phyloP scores from a whole-genome alignment of 2,329 filamentous ascomycete genomes.

The Ustulina deusta region DNA sequence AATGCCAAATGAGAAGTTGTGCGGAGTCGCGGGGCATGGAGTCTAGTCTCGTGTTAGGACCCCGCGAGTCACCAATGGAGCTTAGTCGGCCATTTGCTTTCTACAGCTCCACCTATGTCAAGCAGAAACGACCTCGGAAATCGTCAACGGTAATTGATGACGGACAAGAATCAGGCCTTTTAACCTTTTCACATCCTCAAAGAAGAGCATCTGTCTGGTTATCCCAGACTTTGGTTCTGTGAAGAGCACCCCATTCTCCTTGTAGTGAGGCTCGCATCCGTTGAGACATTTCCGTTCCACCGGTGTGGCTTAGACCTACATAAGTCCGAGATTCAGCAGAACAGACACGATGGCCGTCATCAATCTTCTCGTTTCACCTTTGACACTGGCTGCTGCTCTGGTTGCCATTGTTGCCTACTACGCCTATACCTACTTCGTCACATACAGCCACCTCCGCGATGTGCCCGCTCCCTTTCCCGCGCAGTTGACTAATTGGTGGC shows the following conservation, averaged over 20 bases:
- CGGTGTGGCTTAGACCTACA: neutral
- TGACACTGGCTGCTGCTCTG: constrained; percentile 60
- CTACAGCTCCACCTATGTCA: constrained; percentile 12
- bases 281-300: neutral
- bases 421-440: constrained; percentile 70
- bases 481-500: constrained; percentile 82
- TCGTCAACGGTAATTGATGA: neutral
- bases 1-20: neutral
- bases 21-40: constrained; percentile 26
- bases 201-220: neutral
- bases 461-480: constrained; percentile 74
- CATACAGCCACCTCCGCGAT: constrained; percentile 60
- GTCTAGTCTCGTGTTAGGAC: constrained; percentile 24
- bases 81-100: constrained; percentile 2
- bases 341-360: constrained; percentile 50
- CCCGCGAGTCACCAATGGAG: constrained; percentile 23
- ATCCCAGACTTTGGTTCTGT: too few relatives aligned
- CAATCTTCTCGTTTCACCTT: constrained; percentile 59
- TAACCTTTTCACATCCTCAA: too few relatives aligned
- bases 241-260: neutral
- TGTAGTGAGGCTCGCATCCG: neutral
- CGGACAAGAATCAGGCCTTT: neutral
- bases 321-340: neutral
- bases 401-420: constrained; percentile 68
- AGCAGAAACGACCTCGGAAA: constrained; percentile 19